phyloP scores from a whole-genome alignment of 768 basidiomycete species.

The Rubroboletus satanas region DNA sequence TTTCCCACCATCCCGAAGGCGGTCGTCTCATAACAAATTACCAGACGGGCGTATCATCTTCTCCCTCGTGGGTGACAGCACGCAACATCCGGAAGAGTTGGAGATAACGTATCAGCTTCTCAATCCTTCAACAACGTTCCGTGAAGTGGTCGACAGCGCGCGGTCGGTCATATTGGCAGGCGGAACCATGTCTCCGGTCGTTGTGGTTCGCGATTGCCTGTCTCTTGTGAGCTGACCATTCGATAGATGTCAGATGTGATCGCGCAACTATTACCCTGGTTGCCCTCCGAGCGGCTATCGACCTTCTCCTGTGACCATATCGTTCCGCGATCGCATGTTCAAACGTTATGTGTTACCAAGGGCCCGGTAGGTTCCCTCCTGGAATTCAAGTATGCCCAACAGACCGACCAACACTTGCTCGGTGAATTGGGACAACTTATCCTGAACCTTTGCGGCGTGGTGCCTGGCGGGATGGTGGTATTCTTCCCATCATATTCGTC shows the following conservation, averaged over 20 bases:
- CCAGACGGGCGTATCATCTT: constrained; percentile 75
- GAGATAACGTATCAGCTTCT: constrained; percentile 88
- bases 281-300: constrained; percentile 58
- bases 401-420: constrained; percentile 62
- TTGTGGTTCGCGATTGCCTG: constrained; percentile 21
- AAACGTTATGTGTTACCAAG: constrained; percentile 65
- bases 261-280: constrained; percentile 69
- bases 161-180: constrained; percentile 88
- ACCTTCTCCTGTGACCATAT: constrained; percentile 93
- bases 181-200: constrained; percentile 97
- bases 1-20: not conserved
- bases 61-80: constrained; percentile 37
- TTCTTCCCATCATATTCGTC: constrained; percentile 93
- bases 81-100: constrained; percentile 39
- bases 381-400: constrained; percentile 77
- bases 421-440: constrained; percentile 81
- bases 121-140: constrained; percentile 85
- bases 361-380: constrained; percentile 73
- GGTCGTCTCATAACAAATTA: not conserved
- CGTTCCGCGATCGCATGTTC: constrained; percentile 75
- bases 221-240: constrained; percentile 3
- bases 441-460: constrained; percentile 70
- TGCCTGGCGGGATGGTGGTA: constrained; percentile 87
- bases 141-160: constrained; percentile 77
- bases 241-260: constrained; percentile 81